phyloP scores from a whole-genome alignment of 768 basidiomycete species.

The Psilocybe tampanensis region DNA sequence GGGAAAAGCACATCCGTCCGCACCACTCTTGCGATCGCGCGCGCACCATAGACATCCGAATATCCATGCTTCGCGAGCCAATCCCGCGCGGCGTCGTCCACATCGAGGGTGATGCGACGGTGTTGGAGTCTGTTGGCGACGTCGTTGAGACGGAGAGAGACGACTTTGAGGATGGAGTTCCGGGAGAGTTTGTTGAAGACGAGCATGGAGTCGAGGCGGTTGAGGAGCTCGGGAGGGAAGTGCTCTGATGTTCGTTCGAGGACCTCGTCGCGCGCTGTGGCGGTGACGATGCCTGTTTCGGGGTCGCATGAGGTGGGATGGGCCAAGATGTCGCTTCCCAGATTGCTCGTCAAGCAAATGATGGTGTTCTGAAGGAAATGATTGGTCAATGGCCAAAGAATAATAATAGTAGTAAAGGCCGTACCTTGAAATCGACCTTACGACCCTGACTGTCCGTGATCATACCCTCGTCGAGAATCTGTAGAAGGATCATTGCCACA shows the following conservation, averaged over 20 bases:
- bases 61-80: constrained; percentile 82
- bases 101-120: constrained; percentile 71
- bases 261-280: constrained; percentile 65
- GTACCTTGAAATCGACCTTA: constrained; percentile 87
- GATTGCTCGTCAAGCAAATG: constrained; percentile 87
- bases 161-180: constrained; percentile 75
- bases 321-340: constrained; percentile 78
- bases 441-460: constrained; percentile 92
- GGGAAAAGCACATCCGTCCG: constrained; percentile 81
- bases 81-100: constrained; percentile 57
- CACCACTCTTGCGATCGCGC: constrained; percentile 87
- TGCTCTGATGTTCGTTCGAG: constrained; percentile 74
- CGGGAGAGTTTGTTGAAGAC: constrained; percentile 91
- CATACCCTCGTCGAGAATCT: constrained; percentile 88
- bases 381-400: background rate
- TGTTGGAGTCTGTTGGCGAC: constrained; percentile 65
- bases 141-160: constrained; percentile 74
- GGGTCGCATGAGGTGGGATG: constrained; percentile 61
- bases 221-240: constrained; percentile 90
- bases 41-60: constrained; percentile 84
- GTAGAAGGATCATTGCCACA: constrained; percentile 87
- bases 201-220: constrained; percentile 83
- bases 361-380: constrained; percentile 70
- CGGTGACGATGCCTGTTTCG: constrained; percentile 62
- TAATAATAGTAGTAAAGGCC: too few species aligned